Base-by-base conservation (phyloP, 2,329 filamentous ascomycete genomes). In the Hortaea werneckii region DNA sequence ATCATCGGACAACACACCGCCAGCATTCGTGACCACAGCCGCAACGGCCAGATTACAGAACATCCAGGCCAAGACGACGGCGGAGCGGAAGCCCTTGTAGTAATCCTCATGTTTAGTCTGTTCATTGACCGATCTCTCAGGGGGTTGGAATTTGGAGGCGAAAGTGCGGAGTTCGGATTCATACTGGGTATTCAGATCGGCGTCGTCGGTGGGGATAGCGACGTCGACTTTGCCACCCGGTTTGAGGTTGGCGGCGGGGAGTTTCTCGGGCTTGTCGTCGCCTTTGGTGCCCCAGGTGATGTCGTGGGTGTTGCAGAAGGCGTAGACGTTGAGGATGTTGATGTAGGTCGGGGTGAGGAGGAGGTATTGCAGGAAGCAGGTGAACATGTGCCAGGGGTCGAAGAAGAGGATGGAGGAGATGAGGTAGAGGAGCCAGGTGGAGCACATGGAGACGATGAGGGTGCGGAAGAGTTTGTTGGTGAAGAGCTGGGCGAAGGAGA, bases 381-480 rank as follows among this genome's bases (percentile, higher is more conserved):
- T 96, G 65, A 95, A 77, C 88, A 98, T 96, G 70, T 98, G 92
- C 90, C 92, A 98, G 4, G 92, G 92, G 65, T 98, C 92, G 66
- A 96, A 81, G 81, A 96, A 96, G 55, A 98, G 74, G 54, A 98
- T 75, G 6, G 88, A 95, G 0, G 87, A 85, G 42, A 98, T 69
- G 49, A 96, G 77, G 84, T 89, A 98, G 59, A 98, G 82, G 51
- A 94, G 76, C 63, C 92, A 98, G 0, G 92, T 98, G 8, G 88
- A 92, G 58, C 85, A 78, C 59, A 96, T 78, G 0, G 89, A 95
- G 43, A 98, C 80, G 57, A 98, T 92, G 52, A 98, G 77, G 30
- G 87, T 94, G 67, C 92, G 88, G 71, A 98, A 96, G 48, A 94
- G 79, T 52, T 80, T 75, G 65, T 98, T 94, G 58, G 80, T 83